Percentiles rank a stretch among this genome's conserved stretches.
Evolutionary conservation across 1,284 basidiomycete genomes (phyloP).

Genomic region (Cryptococcus hybrid): DNA sequence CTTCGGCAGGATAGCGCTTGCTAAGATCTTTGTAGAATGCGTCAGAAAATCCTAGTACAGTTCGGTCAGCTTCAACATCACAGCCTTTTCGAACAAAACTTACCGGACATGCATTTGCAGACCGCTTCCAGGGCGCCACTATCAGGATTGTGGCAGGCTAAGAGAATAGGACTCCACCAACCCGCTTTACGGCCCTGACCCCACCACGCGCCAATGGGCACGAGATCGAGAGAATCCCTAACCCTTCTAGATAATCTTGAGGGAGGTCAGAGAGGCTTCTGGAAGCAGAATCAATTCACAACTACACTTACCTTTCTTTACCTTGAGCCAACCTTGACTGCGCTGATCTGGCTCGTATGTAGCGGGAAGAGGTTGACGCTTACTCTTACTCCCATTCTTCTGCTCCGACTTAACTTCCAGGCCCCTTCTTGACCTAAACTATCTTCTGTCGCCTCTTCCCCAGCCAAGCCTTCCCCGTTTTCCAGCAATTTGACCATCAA

Average conservation of each 20-base stretch:
- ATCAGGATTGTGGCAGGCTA: constrained; percentile 74
- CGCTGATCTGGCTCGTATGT: constrained; percentile 80
- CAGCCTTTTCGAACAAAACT: constrained; percentile 1
- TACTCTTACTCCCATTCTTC: constrained; percentile 34
- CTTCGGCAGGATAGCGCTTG: constrained; percentile 62
- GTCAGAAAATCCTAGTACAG: constrained; percentile 74
- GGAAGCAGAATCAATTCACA: constrained; percentile 59
- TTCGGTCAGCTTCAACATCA: constrained; percentile 1
- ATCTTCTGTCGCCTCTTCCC: constrained; percentile 36
- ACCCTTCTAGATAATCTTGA: constrained; percentile 48
- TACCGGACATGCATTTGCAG: constrained; percentile 65
- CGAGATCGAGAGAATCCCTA: constrained; percentile 57
- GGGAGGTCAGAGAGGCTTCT: neutral
- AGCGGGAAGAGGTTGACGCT: constrained; percentile 72
- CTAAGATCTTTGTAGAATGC: constrained; percentile 74
- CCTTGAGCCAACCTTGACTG: constrained; percentile 68
- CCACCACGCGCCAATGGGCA: constrained; percentile 85
- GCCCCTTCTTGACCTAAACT: constrained; percentile 28
- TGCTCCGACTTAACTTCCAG: constrained; percentile 29
- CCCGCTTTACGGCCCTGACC: constrained; percentile 87
- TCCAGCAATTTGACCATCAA: constrained; percentile 84
- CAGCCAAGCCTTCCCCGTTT: constrained; percentile 42
- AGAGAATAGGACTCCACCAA: constrained; percentile 90
- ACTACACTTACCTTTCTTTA: constrained; percentile 62
- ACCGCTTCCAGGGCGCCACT: constrained; percentile 71